Conservation (phyloP, 176 grass and related monocot species). For the Chloris gayana region DNA sequence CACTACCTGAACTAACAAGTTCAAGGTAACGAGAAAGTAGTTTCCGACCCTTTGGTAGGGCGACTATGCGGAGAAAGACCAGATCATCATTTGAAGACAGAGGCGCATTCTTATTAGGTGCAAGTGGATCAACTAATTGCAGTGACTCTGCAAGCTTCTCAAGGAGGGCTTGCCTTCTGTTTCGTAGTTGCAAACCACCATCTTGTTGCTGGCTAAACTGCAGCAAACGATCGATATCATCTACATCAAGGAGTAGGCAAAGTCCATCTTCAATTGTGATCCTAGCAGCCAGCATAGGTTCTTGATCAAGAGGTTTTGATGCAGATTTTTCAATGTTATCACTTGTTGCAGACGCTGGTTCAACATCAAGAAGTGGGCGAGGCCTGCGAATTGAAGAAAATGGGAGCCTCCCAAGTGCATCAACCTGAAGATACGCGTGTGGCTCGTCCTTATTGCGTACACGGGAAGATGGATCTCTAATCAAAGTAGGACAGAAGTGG, state of each 20-base stretch:
- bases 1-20: constrained; percentile 53
- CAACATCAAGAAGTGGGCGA: constrained; percentile 85
- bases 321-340: constrained; percentile 57
- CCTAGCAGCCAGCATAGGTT: constrained; percentile 84
- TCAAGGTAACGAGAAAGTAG: constrained; percentile 64
- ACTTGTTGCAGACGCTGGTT: constrained; percentile 43
- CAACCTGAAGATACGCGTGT: constrained; percentile 84
- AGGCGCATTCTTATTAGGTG: constrained; percentile 44
- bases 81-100: constrained; percentile 62
- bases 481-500: constrained; percentile 75
- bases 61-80: constrained; percentile 74
- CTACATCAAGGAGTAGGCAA: constrained; percentile 74
- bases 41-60: constrained; percentile 82
- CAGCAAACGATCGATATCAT: constrained; percentile 76
- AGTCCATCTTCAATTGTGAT: constrained; percentile 83
- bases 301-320: constrained; percentile 74
- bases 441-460: constrained; percentile 65
- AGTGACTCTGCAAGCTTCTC: constrained; percentile 72
- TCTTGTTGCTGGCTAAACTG: constrained; percentile 77
- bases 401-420: constrained; percentile 84
- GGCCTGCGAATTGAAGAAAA: constrained; percentile 86
- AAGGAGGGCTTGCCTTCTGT: constrained; percentile 65
- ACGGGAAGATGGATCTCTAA: constrained; percentile 58
- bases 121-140: constrained; percentile 78
- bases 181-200: constrained; percentile 66